Base-by-base conservation (phyloP, 495 filamentous ascomycete genomes). In the Penicillium salamii region DNA sequence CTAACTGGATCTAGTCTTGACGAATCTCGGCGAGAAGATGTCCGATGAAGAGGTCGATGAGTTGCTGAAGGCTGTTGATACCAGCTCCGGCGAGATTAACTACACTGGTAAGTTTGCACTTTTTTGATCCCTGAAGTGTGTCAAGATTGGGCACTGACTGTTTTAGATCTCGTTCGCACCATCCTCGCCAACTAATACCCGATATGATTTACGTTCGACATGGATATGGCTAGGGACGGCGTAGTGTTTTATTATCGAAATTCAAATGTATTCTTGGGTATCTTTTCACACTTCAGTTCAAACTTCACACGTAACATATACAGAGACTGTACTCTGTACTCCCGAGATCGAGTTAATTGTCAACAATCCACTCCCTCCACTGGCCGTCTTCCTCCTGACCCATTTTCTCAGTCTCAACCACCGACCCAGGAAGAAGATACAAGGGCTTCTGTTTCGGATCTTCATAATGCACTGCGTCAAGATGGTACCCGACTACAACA, bases 1-100 rank as follows among this genome's bases (percentile, higher is more conserved):
- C 28, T 55, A 18, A 46, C 46, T 21, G 46, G 34, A 11, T 0
- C 5, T 44, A 86, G 90, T 98, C 64, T 75, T 98, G 50, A 98
- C 93, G 41, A 96, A 95, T 61, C 76, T 98, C 49, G 93, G 93
- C 54, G 93, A 98, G 83, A 97, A 97, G 77, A 95, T 98, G 87
- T 90, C 88, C 54, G 91, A 97, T 59, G 92, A 96, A 36, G 93
- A 98, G 74, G 93, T 97, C 33, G 91, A 98, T 63, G 93, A 98
- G 80, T 78, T 98, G 60, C 80, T 97, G 64, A 97, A 97, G 83
- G 90, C 89, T 2, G 91, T 97, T 53, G 91, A 98, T 63, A 91
- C 90, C 48, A 90, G 84, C 68, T 90, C 84, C 46, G 92, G 91
- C 51, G 90, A 97, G 78, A 87, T 97, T 70, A 96, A 97, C 74